Evolutionary conservation across 345 rosid genomes (phyloP).

Genomic region (Linum trigynum): DNA sequence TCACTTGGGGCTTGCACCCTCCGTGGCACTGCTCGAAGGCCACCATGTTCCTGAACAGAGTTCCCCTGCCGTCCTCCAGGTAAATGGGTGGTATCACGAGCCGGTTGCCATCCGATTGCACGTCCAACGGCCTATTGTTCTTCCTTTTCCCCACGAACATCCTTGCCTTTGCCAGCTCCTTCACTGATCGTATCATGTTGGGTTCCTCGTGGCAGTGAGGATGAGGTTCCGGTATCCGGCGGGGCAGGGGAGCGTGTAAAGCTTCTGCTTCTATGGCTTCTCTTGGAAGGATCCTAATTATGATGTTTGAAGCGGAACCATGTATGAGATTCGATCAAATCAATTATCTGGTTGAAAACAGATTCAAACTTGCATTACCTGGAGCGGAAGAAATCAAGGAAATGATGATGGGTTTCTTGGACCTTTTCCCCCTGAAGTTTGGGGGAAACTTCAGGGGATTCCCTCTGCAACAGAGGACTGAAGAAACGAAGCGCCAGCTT

Average conservation of each 20-base stretch:
- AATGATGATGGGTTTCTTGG: conserved; percentile 6
- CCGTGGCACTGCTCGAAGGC: conserved; percentile 30
- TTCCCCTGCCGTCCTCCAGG: conserved; percentile 21
- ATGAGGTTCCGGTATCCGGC: not conserved
- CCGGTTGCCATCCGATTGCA: conserved; percentile 12
- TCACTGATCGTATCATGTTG: conserved; percentile 11
- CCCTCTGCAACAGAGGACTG: conserved; percentile 17
- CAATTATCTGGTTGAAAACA: no score
- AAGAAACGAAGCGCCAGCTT: conserved; percentile 21
- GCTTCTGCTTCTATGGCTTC: not conserved
- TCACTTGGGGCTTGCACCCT: conserved; percentile 15
- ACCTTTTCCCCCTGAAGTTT: not conserved
- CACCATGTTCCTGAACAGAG: conserved; percentile 25
- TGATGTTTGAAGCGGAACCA: no score
- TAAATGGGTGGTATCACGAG: conserved; percentile 19
- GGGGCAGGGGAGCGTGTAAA: not conserved
- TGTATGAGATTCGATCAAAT: no score
- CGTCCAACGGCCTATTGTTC: conserved; percentile 11
- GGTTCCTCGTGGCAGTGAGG: not conserved
- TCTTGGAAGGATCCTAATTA: conserved; percentile 15
- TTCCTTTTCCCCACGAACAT: conserved; percentile 8
- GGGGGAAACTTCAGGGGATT: not conserved
- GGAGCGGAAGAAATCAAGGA: conserved; percentile 24
- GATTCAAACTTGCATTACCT: no score
- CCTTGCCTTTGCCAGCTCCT: conserved; percentile 19